Evolutionary conservation across 148 eudicot species (phyloP).

Genomic region (Cornus suecica): DNA sequence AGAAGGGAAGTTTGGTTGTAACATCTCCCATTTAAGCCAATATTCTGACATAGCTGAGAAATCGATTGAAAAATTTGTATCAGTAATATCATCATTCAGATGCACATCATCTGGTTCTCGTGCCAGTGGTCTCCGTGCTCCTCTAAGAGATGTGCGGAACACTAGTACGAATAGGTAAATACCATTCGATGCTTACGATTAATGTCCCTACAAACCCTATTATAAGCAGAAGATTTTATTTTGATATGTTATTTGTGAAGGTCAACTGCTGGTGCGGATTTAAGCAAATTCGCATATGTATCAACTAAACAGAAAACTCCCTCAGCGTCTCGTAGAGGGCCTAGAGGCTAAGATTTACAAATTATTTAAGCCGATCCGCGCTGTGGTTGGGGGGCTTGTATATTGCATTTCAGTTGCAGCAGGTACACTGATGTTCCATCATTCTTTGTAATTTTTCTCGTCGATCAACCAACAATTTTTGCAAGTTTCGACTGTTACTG

Average conservation of each 20-base stretch:
- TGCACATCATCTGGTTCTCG: constrained; percentile 76
- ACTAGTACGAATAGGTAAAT: constrained; percentile 48
- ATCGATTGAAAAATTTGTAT: constrained; percentile 74
- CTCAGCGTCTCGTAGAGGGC: constrained; percentile 23
- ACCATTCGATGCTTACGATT: not conserved
- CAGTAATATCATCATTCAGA: constrained; percentile 72
- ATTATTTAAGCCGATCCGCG: constrained; percentile 2
- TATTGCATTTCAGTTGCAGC: constrained; percentile 1
- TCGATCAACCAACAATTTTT: not conserved
- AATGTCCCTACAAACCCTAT: not conserved
- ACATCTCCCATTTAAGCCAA: constrained; percentile 72
- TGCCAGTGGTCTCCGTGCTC: constrained; percentile 96
- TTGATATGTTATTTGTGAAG: constrained; percentile 25
- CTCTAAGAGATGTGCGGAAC: constrained; percentile 73
- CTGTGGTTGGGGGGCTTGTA: not conserved
- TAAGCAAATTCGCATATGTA: constrained; percentile 55
- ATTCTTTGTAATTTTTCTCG: constrained; percentile 1
- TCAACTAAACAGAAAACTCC: constrained; percentile 37
- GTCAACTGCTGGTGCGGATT: constrained; percentile 38
- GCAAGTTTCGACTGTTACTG: not conserved
- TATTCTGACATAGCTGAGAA: constrained; percentile 88
- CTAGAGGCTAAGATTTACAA: constrained; percentile 18
- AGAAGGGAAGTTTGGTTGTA: constrained; percentile 71
- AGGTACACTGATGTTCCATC: not conserved
- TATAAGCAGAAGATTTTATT: not conserved